phyloP scores from a whole-genome alignment of 176 grass and related monocot genomes.

The Pontederia paniculata region DNA sequence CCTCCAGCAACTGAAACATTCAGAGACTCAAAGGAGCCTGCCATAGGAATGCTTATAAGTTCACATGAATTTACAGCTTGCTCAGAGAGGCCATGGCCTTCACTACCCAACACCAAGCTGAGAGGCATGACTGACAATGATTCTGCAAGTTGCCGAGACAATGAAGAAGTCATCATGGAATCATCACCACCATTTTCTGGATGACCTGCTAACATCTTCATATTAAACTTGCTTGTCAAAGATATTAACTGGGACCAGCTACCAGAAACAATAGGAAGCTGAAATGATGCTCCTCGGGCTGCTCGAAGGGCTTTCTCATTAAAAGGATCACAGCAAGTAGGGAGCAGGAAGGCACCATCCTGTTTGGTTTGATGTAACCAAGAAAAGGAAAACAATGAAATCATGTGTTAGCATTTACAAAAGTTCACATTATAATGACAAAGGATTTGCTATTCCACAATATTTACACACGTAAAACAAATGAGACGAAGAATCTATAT shows the following conservation, averaged over 20 bases:
- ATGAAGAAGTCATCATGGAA: conserved; percentile 12
- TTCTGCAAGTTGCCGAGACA: conserved; percentile 53
- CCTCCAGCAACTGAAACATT: conserved; percentile 97
- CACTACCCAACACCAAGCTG: conserved; percentile 87
- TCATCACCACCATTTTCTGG: conserved; percentile 36
- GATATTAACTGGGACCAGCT: conserved; percentile 38
- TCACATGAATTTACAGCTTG: conserved; percentile 42
- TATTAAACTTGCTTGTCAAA: conserved; percentile 29
- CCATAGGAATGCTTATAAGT: conserved; percentile 88
- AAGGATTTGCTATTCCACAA: too few species aligned
- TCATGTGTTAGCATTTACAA: background rate
- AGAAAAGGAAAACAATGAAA: background rate
- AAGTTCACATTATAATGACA: too few species aligned
- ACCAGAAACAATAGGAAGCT: conserved; percentile 63
- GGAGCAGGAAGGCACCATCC: conserved; percentile 86
- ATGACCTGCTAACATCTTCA: conserved; percentile 76
- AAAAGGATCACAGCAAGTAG: conserved; percentile 84
- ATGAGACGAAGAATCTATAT: too few species aligned
- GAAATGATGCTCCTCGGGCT: conserved; percentile 76
- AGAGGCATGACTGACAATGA: conserved; percentile 43
- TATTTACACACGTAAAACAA: too few species aligned
- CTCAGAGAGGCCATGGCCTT: conserved; percentile 69
- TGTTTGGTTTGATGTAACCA: conserved; percentile 23
- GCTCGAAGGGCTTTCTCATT: conserved; percentile 90
- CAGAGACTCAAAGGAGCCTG: conserved; percentile 82